Conservation (phyloP, 306 rosid species). For the Quercus alba region DNA sequence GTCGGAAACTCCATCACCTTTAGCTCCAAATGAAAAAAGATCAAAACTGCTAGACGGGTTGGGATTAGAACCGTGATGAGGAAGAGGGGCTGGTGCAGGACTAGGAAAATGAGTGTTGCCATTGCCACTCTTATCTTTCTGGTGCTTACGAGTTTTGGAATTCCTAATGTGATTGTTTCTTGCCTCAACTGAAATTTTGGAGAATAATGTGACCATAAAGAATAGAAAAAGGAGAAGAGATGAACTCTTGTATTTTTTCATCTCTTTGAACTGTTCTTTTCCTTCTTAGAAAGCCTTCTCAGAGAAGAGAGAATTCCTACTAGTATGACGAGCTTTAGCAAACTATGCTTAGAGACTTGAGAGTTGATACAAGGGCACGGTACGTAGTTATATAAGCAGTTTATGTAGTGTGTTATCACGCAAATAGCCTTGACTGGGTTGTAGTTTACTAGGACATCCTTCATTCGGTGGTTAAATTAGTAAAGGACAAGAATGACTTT, state of each 20-base stretch:
- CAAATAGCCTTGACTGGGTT: slow-evolving; percentile 20
- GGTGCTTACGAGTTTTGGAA: slow-evolving; percentile 43
- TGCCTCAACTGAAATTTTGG: slow-evolving; percentile 53
- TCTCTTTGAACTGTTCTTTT: slow-evolving; percentile 17
- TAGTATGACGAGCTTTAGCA: slow-evolving; percentile 14
- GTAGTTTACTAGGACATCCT: slow-evolving; percentile 1
- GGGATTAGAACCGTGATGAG: slow-evolving; percentile 27
- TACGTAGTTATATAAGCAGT: slow-evolving; percentile 37
- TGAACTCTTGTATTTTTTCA: slow-evolving; percentile 39
- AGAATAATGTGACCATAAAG: slow-evolving; percentile 39
- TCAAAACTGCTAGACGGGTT: slow-evolving; percentile 36
- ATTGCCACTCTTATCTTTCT: slow-evolving; percentile 33
- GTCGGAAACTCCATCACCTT: slow-evolving; percentile 74
- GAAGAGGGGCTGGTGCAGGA: slow-evolving; percentile 47
- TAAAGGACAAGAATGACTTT: slow-evolving; percentile 23
- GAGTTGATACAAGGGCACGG: background rate
- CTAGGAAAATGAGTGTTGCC: slow-evolving; percentile 24
- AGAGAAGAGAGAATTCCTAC: background rate
- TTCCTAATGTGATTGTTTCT: slow-evolving; percentile 50
- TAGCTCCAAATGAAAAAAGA: slow-evolving; percentile 73
- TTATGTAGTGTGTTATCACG: slow-evolving; percentile 29
- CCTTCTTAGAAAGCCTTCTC: background rate
- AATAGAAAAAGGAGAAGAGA: slow-evolving; percentile 31
- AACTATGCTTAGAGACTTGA: background rate
- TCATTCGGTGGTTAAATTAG: slow-evolving; percentile 1